phyloP scores from a whole-genome alignment of 129 eudicot genomes.

The Artemisia annua region DNA sequence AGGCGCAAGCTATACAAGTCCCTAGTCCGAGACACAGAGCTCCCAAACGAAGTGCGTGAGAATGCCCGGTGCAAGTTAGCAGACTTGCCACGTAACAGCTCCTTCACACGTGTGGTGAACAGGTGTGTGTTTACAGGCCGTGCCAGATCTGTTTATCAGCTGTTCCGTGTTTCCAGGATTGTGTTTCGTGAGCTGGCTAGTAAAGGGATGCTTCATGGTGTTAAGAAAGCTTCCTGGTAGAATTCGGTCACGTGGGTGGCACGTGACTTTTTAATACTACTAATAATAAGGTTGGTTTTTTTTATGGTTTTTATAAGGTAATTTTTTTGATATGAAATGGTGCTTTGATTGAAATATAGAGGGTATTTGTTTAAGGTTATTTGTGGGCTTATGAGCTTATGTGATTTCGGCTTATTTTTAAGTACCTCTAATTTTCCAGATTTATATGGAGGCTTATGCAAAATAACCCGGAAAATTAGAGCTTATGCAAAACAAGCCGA shows the following conservation, averaged over 20 bases:
- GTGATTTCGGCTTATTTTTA: no score
- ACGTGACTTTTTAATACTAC: no score
- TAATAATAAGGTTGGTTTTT: constrained; percentile 26
- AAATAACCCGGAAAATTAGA: no score
- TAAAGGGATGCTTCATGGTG: constrained; percentile 43
- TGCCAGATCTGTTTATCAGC: constrained; percentile 48
- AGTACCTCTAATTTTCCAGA: no score
- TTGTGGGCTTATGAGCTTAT: no score
- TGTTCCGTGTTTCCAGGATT: constrained; percentile 56
- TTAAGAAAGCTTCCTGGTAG: constrained; percentile 62
- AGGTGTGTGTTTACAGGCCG: constrained; percentile 54
- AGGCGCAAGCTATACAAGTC: constrained; percentile 55
- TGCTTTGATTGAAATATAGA: no score
- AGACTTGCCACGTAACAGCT: constrained; percentile 52
- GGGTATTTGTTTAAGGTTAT: no score
- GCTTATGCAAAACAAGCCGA: no score
- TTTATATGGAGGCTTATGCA: no score
- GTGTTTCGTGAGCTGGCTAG: constrained; percentile 50
- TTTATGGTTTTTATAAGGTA: neutral
- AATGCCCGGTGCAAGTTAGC: constrained; percentile 40
- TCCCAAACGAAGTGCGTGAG: constrained; percentile 45
- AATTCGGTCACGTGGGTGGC: no score
- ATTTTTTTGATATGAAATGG: no score
- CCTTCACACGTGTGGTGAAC: constrained; percentile 49
- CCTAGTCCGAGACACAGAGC: constrained; percentile 34